These are phyloP conservation scores for Penicillium odoratum DNA, from an alignment of 495 filamentous ascomycete genomes.

Conservation along the genomic window DNA sequence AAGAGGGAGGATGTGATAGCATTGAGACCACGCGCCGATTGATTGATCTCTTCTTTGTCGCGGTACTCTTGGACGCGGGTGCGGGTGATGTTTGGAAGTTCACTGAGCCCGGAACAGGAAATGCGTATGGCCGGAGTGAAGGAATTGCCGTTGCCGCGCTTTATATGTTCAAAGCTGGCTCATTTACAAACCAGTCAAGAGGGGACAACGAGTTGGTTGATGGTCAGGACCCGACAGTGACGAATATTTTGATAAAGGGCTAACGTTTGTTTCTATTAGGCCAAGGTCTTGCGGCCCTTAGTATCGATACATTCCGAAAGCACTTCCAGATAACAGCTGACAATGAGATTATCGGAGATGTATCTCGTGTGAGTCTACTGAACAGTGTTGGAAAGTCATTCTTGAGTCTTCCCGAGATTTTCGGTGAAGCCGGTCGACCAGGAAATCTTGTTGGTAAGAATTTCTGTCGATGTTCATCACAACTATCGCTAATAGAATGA, in stretches of 20 bases:
- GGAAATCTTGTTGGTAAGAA: conserved; percentile 55
- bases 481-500: not conserved
- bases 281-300: conserved; percentile 3
- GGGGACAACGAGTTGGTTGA: conserved; percentile 25
- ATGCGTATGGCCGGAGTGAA: conserved; percentile 53
- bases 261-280: not conserved
- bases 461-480: not conserved
- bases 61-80: conserved; percentile 87
- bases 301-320: conserved; percentile 11
- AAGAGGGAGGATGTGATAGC: conserved; percentile 57
- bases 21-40: conserved; percentile 74
- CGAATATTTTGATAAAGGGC: not conserved
- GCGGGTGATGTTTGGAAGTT: conserved; percentile 75
- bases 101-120: conserved; percentile 49
- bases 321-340: conserved; percentile 43
- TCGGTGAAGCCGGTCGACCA: conserved; percentile 50
- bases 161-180: conserved; percentile 57
- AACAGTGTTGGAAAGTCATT: conserved; percentile 50
- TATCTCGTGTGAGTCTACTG: conserved; percentile 49
- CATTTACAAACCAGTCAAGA: conserved; percentile 34
- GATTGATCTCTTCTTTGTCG: conserved; percentile 83
- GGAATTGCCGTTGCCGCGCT: conserved; percentile 59
- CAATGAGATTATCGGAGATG: conserved; percentile 54
- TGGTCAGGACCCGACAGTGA: conserved; percentile 19
- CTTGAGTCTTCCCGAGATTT: conserved; percentile 46